phyloP scores from a whole-genome alignment of 2,329 filamentous ascomycete species.

The Myriangium duriaei region DNA sequence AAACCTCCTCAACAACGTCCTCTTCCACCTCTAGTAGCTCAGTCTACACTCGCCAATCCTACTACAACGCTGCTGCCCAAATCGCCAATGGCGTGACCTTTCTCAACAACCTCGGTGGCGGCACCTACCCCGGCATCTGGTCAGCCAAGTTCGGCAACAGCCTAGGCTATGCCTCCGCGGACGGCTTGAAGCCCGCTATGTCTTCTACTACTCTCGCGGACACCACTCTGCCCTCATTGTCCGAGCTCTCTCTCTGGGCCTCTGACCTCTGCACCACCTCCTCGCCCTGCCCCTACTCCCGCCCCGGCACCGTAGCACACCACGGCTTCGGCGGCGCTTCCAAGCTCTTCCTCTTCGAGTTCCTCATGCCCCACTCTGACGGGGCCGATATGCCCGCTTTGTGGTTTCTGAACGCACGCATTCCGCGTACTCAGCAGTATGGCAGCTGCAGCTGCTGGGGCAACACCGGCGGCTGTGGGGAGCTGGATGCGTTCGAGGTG shows the following conservation, averaged over 20 bases:
- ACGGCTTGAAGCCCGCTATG: slow-evolving; percentile 2
- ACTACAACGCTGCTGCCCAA: slow-evolving; percentile 7
- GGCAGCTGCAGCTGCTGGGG: slow-evolving; percentile 9
- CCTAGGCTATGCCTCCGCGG: slow-evolving; percentile 6
- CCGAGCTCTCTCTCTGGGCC: slow-evolving; percentile 8
- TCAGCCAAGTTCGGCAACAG: slow-evolving; percentile 9
- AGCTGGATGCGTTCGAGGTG: slow-evolving; percentile 9
- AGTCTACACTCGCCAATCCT: slow-evolving; percentile 7
- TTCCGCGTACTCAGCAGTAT: slow-evolving; percentile 11
- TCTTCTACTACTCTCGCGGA: slow-evolving; percentile 8
- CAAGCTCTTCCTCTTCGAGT: slow-evolving; percentile 11
- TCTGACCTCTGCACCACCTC: slow-evolving; percentile 2
- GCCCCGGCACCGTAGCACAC: slow-evolving; percentile 7
- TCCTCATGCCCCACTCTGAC: slow-evolving; percentile 6
- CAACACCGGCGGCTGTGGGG: slow-evolving; percentile 9
- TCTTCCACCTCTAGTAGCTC: background rate
- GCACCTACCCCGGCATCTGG: slow-evolving; percentile 9
- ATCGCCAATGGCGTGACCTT: slow-evolving; percentile 7
- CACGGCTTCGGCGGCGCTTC: slow-evolving; percentile 9
- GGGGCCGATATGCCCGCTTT: slow-evolving; percentile 8
- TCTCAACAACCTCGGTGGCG: slow-evolving; percentile 10
- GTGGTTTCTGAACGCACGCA: slow-evolving; percentile 10
- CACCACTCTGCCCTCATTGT: slow-evolving; percentile 7
- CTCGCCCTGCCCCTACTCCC: slow-evolving; percentile 8
- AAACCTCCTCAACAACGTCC: slow-evolving; percentile 1